A percentile compares a stretch with the other conserved stretches of the same genome.
Conservation (phyloP, 495 filamentous ascomycete species). For the Penicillium steckii region DNA sequence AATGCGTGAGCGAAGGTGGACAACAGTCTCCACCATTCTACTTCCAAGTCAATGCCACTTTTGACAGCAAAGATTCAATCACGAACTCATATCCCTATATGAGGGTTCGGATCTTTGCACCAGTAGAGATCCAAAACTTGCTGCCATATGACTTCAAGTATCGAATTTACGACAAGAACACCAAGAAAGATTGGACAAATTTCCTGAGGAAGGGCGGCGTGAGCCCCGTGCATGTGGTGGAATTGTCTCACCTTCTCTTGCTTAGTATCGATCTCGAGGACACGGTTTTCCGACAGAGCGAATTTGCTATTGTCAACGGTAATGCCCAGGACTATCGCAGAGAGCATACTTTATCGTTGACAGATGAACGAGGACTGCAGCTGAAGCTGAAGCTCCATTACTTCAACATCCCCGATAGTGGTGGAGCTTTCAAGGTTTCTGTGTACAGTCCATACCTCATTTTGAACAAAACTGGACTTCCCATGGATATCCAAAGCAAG, state of each 20-base stretch:
- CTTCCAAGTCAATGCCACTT: constrained; percentile 89
- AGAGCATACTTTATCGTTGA: constrained; percentile 75
- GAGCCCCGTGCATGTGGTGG: constrained; percentile 95
- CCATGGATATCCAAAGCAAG: constrained; percentile 87
- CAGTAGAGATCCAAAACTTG: constrained; percentile 90
- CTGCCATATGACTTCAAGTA: constrained; percentile 99
- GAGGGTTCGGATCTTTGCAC: constrained; percentile 84
- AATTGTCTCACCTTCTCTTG: constrained; percentile 87
- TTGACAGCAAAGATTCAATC: constrained; percentile 75
- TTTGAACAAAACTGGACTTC: constrained; percentile 89
- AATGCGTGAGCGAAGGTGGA: constrained; percentile 78
- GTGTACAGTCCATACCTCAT: constrained; percentile 92
- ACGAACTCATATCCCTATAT: constrained; percentile 90
- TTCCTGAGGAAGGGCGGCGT: constrained; percentile 94
- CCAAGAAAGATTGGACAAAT: constrained; percentile 97
- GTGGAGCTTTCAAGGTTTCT: constrained; percentile 92
- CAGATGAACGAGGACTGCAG: constrained; percentile 75
- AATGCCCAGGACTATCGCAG: constrained; percentile 83
- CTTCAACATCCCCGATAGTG: constrained; percentile 87
- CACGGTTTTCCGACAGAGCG: constrained; percentile 88
- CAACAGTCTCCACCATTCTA: constrained; percentile 83
- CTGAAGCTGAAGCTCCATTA: constrained; percentile 87
- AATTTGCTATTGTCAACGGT: constrained; percentile 95
- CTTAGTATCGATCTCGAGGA: constrained; percentile 96
- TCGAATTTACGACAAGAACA: constrained; percentile 96